Evolutionary conservation across 148 eudicot genomes (phyloP).

Genomic region (Vaccinium vitisidaea): DNA sequence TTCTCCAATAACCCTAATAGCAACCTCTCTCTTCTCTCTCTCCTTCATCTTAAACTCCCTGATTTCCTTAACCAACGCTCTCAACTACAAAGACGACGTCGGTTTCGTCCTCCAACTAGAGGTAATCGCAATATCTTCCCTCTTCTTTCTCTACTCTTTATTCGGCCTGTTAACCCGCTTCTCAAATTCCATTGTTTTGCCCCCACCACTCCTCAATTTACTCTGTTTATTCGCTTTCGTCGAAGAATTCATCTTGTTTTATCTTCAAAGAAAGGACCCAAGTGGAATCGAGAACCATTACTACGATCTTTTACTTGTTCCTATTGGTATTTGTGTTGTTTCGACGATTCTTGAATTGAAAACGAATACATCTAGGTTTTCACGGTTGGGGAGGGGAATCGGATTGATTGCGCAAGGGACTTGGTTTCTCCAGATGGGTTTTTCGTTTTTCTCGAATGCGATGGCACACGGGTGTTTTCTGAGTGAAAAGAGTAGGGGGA

Average conservation of each 20-base stretch:
- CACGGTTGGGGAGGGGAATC: constrained; percentile 46
- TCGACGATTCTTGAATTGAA: constrained; percentile 42
- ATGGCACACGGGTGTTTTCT: constrained; percentile 21
- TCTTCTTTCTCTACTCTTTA: constrained; percentile 43
- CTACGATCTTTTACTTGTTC: constrained; percentile 48
- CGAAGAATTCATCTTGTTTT: constrained; percentile 55
- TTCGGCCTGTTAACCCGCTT: constrained; percentile 31
- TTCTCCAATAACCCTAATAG: constrained; percentile 26
- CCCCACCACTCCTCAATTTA: constrained; percentile 34
- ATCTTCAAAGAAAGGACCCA: constrained; percentile 46
- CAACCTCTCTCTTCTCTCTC: constrained; percentile 34
- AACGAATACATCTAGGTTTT: constrained; percentile 19
- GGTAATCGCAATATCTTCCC: constrained; percentile 40
- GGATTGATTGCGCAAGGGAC: constrained; percentile 54
- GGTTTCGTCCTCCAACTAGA: constrained; percentile 45
- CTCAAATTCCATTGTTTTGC: constrained; percentile 24
- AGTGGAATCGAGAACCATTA: constrained; percentile 59
- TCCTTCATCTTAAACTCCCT: constrained; percentile 42
- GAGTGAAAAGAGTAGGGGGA: constrained; percentile 23
- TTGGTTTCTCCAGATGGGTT: constrained; percentile 45
- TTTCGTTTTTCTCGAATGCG: constrained; percentile 22
- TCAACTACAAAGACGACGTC: constrained; percentile 29
- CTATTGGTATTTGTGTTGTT: constrained; percentile 39
- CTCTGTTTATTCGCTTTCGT: constrained; percentile 46
- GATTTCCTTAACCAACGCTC: constrained; percentile 33